These are phyloP conservation scores for Leishmania tarentolae DNA, from an alignment of 208 protist genomes.

Conservation along the genomic window DNA sequence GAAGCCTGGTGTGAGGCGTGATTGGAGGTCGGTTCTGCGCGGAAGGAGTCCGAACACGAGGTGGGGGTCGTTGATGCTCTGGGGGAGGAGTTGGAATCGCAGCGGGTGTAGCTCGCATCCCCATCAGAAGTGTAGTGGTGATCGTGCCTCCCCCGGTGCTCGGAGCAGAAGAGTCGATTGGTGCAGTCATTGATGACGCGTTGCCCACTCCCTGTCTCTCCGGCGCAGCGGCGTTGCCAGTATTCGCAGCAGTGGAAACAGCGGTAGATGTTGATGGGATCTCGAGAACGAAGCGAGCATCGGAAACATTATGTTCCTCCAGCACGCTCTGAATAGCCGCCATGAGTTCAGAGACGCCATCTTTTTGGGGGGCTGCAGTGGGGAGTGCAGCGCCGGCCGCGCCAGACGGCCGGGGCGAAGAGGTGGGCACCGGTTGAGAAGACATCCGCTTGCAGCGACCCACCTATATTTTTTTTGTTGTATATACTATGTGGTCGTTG, in stretches of 20 bases:
- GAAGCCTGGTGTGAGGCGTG: not conserved
- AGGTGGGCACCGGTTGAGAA: not conserved
- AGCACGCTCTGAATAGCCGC: slow-evolving; percentile 57
- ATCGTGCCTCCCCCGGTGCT: not conserved
- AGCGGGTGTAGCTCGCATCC: slow-evolving; percentile 3
- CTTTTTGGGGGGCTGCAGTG: not conserved
- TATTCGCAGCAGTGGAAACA: not conserved
- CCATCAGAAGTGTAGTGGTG: not conserved
- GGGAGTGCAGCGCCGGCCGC: not conserved
- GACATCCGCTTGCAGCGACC: not conserved
- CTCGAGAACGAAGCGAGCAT: slow-evolving; percentile 56
- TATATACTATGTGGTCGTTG: not conserved
- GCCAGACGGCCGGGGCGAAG: not conserved
- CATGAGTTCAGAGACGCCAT: slow-evolving; percentile 32
- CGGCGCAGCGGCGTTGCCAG: not conserved
- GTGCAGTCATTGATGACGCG: not conserved
- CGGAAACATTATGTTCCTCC: slow-evolving; percentile 38
- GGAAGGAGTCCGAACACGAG: slow-evolving; percentile 23
- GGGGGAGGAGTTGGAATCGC: slow-evolving; percentile 10
- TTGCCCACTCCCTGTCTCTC: not conserved
- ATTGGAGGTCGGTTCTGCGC: not conserved
- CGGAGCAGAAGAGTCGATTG: not conserved
- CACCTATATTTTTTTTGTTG: not conserved
- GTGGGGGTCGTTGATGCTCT: slow-evolving; percentile 17
- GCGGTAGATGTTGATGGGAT: slow-evolving; percentile 13